Percentiles rank a stretch among this genome's conserved stretches.
These are phyloP conservation scores for Diplodia corticola DNA, from an alignment of 2,329 filamentous ascomycete genomes.

Conservation along the genomic window DNA sequence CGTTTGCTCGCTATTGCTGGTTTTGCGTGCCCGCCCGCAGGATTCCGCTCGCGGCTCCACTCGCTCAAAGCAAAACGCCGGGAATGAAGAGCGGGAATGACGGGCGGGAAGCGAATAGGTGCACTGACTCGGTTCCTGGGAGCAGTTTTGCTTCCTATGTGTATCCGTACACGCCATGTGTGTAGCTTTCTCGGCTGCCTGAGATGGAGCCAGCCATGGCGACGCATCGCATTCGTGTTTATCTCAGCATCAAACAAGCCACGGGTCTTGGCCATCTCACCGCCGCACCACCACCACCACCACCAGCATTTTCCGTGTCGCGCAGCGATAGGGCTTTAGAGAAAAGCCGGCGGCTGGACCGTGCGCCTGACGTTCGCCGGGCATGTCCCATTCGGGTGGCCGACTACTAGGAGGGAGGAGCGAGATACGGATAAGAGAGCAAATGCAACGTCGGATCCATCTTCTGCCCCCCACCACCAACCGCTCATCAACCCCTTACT, in stretches of 20 bases:
- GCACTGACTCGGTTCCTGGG: not conserved
- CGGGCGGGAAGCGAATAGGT: not conserved
- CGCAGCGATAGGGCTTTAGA: not conserved
- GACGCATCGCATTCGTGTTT: not conserved
- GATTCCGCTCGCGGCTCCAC: not conserved
- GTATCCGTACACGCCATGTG: too few species aligned
- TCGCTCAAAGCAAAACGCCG: not conserved
- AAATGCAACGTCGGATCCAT: not conserved
- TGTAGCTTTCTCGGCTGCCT: not conserved
- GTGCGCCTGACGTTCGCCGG: not conserved
- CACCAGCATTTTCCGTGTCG: not conserved
- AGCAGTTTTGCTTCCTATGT: not conserved
- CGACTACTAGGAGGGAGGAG: not conserved
- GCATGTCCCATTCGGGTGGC: not conserved
- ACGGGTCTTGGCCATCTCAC: not conserved
- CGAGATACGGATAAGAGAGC: not conserved
- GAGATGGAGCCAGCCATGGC: not conserved
- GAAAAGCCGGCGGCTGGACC: not conserved
- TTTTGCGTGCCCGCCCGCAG: not conserved
- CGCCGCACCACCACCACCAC: not conserved
- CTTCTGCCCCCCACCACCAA: not conserved
- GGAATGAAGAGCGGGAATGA: not conserved
- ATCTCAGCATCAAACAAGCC: not conserved
- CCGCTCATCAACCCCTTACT: not conserved
- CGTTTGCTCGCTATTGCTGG: not conserved